Percentiles rank a stretch among this genome's conserved stretches.
Evolutionary conservation across 2,329 filamentous ascomycete species (phyloP).

Genomic region (Verticillium nonalfalfae): DNA sequence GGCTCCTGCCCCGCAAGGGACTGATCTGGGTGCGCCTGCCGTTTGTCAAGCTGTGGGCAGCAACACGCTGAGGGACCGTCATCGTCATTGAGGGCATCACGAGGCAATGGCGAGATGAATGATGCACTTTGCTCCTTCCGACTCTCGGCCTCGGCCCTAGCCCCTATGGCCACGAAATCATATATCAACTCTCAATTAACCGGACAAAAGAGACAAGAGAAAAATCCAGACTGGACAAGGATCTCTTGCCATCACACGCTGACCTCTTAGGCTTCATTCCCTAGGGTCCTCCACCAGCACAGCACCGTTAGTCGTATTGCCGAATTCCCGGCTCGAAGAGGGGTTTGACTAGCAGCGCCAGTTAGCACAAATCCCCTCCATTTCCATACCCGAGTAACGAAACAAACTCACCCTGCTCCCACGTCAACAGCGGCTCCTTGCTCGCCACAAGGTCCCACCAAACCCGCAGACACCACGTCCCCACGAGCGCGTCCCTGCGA

Average conservation of each 20-base stretch:
- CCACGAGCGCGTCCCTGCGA: slow-evolving; percentile 25
- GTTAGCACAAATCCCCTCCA: background rate
- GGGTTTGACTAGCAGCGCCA: background rate
- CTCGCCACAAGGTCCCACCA: slow-evolving; percentile 23
- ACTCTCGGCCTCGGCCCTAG: too few relatives aligned
- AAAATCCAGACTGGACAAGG: too few relatives aligned
- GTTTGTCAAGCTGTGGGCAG: background rate
- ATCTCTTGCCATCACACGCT: too few relatives aligned
- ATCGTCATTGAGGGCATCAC: background rate
- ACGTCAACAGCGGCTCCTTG: slow-evolving; percentile 3
- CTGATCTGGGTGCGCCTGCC: background rate
- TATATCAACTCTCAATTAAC: too few relatives aligned
- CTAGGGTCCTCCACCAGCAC: too few relatives aligned
- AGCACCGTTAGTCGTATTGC: background rate
- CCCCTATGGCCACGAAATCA: too few relatives aligned
- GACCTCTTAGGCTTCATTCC: too few relatives aligned
- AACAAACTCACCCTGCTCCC: slow-evolving; percentile 4
- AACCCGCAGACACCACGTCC: slow-evolving; percentile 26
- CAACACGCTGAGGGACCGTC: background rate
- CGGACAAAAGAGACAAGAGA: too few relatives aligned
- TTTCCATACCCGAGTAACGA: background rate
- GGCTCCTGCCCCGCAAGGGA: background rate
- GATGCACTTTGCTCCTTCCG: too few relatives aligned
- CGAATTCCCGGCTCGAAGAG: background rate
- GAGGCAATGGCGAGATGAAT: background rate